Conservation (phyloP, 495 filamentous ascomycete genomes). For the Aspergillus sclerotioniger region DNA sequence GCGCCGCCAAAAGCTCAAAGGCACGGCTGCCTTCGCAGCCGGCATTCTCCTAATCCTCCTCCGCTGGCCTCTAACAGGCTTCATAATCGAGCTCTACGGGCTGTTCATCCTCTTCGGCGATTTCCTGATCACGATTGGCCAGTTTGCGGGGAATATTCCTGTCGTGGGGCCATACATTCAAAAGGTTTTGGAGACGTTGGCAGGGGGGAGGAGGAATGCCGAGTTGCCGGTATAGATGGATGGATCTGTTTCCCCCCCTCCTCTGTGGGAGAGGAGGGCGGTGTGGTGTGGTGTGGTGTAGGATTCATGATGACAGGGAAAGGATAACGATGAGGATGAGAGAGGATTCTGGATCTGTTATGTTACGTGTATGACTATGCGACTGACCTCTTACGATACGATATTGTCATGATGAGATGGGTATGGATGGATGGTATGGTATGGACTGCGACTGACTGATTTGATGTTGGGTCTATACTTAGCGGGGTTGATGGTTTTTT, state of each 20-base stretch:
- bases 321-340: neutral
- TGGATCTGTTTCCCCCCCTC: too few relatives aligned
- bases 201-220: slow-evolving; percentile 64
- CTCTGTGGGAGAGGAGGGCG: neutral
- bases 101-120: slow-evolving; percentile 93
- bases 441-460: neutral
- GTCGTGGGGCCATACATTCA: slow-evolving; percentile 83
- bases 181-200: slow-evolving; percentile 59
- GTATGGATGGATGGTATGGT: neutral
- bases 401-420: neutral
- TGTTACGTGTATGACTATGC: neutral
- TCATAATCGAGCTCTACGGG: slow-evolving; percentile 87
- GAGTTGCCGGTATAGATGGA: slow-evolving; percentile 71
- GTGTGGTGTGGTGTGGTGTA: neutral
- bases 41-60: slow-evolving; percentile 84
- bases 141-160: slow-evolving; percentile 81
- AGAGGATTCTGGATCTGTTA: neutral
- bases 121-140: slow-evolving; percentile 86
- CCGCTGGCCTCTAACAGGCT: slow-evolving; percentile 85
- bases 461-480: neutral
- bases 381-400: neutral
- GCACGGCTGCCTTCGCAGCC: slow-evolving; percentile 82
- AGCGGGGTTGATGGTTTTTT: too few relatives aligned
- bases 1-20: slow-evolving; percentile 85
- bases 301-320: neutral